A percentile compares a stretch with the other conserved stretches of the same genome.
Evolutionary conservation across 371 early-diverging fungal genomes (phyloP).

Genomic region (Entomophthora muscae): DNA sequence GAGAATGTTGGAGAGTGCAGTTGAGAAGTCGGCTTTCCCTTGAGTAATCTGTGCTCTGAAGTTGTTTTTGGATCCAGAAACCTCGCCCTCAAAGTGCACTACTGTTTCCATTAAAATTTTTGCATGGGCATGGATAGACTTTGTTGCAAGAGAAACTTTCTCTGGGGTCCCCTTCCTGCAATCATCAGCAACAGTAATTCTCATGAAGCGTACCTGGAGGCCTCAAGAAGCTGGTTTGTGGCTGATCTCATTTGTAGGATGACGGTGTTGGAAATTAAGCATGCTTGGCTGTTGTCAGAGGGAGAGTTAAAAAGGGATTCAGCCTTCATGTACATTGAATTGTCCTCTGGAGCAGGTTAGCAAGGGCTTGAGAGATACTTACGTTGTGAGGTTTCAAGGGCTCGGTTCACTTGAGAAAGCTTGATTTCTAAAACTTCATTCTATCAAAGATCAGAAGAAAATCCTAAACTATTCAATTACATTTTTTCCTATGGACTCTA

Average conservation of each 20-base stretch:
- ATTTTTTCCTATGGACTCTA: slow-evolving; percentile 1
- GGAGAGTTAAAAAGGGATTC: not conserved
- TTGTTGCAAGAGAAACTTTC: not conserved
- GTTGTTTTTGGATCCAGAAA: not conserved
- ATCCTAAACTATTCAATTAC: not conserved
- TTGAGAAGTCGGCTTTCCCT: not conserved
- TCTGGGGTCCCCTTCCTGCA: not conserved
- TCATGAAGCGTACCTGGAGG: not conserved
- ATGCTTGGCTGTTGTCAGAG: not conserved
- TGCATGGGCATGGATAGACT: not conserved
- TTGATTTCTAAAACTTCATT: slow-evolving; percentile 8
- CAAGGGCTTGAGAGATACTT: not conserved
- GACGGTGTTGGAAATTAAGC: not conserved
- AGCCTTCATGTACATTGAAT: not conserved
- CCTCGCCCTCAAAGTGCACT: not conserved
- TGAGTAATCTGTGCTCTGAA: no score
- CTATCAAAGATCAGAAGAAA: not conserved
- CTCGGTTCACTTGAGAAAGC: slow-evolving; percentile 4
- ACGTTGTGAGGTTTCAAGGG: slow-evolving; percentile 6
- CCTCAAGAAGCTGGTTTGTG: not conserved
- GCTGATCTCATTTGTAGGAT: not conserved
- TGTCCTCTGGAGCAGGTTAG: not conserved
- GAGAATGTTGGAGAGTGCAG: not conserved
- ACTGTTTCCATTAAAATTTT: not conserved
- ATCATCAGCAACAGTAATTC: not conserved